phyloP scores from a whole-genome alignment of 23 red algal genomes.

The Gracilariopsis chorda region DNA sequence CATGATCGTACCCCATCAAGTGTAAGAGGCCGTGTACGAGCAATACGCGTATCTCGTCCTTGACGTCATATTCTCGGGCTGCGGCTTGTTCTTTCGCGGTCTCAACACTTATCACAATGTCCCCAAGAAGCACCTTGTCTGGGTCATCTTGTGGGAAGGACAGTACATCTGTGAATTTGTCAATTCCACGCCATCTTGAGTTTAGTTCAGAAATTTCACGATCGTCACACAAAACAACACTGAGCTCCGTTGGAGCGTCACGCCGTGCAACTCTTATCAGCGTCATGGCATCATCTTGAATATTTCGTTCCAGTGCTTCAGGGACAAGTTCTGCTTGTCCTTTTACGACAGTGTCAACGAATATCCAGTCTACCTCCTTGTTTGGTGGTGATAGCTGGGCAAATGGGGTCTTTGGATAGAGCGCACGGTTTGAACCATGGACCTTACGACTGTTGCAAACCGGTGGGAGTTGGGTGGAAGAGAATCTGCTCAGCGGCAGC shows the following conservation, averaged over 20 bases:
- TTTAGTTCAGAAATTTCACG: slow-evolving; percentile 67
- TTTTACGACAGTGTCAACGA: slow-evolving; percentile 24
- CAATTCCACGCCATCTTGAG: slow-evolving; percentile 67
- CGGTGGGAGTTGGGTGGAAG: no score
- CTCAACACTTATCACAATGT: slow-evolving; percentile 86
- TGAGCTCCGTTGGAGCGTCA: slow-evolving; percentile 63
- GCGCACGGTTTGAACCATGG: no score
- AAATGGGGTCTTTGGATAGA: no score
- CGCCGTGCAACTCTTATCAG: neutral
- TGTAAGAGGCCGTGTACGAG: slow-evolving; percentile 95
- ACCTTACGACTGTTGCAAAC: no score
- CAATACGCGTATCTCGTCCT: slow-evolving; percentile 74
- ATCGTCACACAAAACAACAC: slow-evolving; percentile 65
- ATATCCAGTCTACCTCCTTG: slow-evolving; percentile 34
- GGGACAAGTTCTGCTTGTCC: neutral
- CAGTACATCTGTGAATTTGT: slow-evolving; percentile 89
- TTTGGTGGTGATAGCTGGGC: neutral
- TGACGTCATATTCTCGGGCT: slow-evolving; percentile 9
- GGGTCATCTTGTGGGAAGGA: slow-evolving; percentile 68
- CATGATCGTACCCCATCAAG: slow-evolving; percentile 95
- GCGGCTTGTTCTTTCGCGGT: slow-evolving; percentile 59
- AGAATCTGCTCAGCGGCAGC: no score
- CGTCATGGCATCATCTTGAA: slow-evolving; percentile 26
- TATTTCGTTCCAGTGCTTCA: neutral
- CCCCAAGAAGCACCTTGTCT: slow-evolving; percentile 66